phyloP scores from a whole-genome alignment of 768 basidiomycete species.

The Russula ochroleuca region DNA sequence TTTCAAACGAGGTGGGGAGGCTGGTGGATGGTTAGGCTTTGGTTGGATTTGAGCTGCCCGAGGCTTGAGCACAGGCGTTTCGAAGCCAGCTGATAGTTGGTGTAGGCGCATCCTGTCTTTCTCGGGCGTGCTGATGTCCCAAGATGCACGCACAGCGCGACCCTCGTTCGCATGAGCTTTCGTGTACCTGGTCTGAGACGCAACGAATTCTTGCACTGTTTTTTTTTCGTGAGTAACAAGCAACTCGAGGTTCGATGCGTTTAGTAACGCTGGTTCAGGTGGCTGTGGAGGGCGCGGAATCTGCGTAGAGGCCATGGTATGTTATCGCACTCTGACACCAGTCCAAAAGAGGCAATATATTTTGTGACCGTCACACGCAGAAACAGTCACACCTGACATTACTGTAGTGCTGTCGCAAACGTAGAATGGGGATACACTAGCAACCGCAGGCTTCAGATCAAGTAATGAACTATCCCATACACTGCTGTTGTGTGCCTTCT shows the following conservation, averaged over 20 bases:
- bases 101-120: conserved; percentile 14
- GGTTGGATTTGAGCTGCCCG: conserved; percentile 6
- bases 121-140: conserved; percentile 19
- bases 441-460: too few species aligned
- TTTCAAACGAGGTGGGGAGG: neutral
- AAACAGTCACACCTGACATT: too few species aligned
- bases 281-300: neutral
- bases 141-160: conserved; percentile 27
- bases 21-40: neutral
- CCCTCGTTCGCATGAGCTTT: conserved; percentile 45
- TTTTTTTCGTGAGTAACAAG: conserved; percentile 39
- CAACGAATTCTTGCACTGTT: conserved; percentile 46
- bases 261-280: neutral
- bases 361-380: conserved; percentile 32
- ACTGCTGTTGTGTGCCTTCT: too few species aligned
- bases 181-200: conserved; percentile 45
- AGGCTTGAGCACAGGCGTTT: conserved; percentile 29
- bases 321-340: neutral
- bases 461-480: too few species aligned
- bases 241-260: conserved; percentile 9
- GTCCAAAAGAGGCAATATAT: conserved; percentile 38
- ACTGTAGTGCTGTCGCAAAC: too few species aligned
- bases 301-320: neutral
- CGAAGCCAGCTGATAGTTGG: conserved; percentile 21
- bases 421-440: too few species aligned